Conservation (phyloP, 352 stramenopile genomes). For the Thalassiosira livingstoniorum region DNA sequence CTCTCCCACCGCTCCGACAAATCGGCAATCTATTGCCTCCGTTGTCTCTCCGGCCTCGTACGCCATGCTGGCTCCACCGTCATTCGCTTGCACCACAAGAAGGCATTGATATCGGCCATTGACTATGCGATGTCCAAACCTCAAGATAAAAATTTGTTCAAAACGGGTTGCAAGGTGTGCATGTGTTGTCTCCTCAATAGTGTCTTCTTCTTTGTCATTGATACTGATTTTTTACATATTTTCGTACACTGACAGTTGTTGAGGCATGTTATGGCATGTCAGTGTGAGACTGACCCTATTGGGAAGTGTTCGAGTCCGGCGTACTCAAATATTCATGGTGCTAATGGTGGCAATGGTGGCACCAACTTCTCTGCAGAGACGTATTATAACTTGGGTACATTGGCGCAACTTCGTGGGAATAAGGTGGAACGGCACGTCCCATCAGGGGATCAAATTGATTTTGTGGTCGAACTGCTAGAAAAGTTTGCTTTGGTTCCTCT, state of each 20-base stretch:
- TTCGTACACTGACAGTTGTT: no score
- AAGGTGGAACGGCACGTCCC: slow-evolving; percentile 66
- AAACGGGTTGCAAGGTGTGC: slow-evolving; percentile 84
- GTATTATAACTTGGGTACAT: slow-evolving; percentile 61
- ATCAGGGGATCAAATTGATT: slow-evolving; percentile 75
- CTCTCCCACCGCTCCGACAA: slow-evolving; percentile 77
- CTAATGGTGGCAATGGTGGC: slow-evolving; percentile 5
- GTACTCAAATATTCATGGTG: no score
- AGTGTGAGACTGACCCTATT: slow-evolving; percentile 80
- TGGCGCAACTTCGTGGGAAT: slow-evolving; percentile 63
- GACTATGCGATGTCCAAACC: slow-evolving; percentile 71
- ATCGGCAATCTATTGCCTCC: slow-evolving; percentile 77
- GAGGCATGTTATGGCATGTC: no score
- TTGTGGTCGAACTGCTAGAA: slow-evolving; percentile 66
- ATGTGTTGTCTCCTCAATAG: slow-evolving; percentile 78
- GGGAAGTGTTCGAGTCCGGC: slow-evolving; percentile 51
- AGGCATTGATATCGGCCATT: slow-evolving; percentile 68
- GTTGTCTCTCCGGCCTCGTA: slow-evolving; percentile 78
- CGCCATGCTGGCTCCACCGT: slow-evolving; percentile 67
- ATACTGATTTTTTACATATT: no score
- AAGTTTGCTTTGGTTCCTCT: slow-evolving; percentile 49
- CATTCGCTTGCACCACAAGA: slow-evolving; percentile 65
- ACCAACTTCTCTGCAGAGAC: not conserved
- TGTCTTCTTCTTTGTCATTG: no score
- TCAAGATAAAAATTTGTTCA: slow-evolving; percentile 80